Evolutionary conservation across 805 yeast genomes (phyloP).

Genomic region (Schizosaccharomyces pombe): DNA sequence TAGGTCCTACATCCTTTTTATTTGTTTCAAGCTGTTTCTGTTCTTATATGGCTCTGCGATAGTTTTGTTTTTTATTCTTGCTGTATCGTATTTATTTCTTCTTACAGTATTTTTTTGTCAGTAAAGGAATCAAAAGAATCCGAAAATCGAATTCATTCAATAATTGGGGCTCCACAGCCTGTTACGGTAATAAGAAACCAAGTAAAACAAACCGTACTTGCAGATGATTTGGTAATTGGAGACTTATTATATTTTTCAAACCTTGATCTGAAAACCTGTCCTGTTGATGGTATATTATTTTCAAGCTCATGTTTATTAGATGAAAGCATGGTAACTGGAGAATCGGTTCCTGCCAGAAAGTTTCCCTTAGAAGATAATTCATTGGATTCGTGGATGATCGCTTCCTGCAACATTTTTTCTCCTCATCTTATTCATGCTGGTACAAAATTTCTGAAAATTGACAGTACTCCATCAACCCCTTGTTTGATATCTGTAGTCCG

Average conservation of each 20-base stretch:
- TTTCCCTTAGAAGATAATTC: conserved; percentile 31
- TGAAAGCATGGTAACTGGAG: conserved; percentile 95
- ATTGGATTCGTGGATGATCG: neutral
- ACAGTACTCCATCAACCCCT: conserved; percentile 21
- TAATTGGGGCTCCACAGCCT: conserved; percentile 53
- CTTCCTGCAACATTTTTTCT: conserved; percentile 24
- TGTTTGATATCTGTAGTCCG: conserved; percentile 72
- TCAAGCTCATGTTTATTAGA: conserved; percentile 91
- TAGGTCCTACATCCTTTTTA: conserved; percentile 64
- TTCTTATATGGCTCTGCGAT: conserved; percentile 76
- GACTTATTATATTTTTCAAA: conserved; percentile 82
- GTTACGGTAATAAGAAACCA: conserved; percentile 80
- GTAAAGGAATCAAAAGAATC: conserved; percentile 46
- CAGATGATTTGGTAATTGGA: conserved; percentile 78
- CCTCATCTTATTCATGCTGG: conserved; percentile 68
- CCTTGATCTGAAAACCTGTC: conserved; percentile 46
- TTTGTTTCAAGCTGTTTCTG: conserved; percentile 79
- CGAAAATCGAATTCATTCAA: conserved; percentile 42
- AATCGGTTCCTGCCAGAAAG: conserved; percentile 88
- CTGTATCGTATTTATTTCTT: conserved; percentile 71
- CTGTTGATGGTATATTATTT: conserved; percentile 70
- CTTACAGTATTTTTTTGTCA: conserved; percentile 56
- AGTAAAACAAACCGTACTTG: conserved; percentile 53
- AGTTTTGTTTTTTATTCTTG: conserved; percentile 80
- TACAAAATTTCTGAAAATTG: conserved; percentile 56